Percentiles rank a stretch among this genome's conserved stretches.
Conservation (phyloP, 2,329 filamentous ascomycete genomes). For the Fusarium proliferatum region DNA sequence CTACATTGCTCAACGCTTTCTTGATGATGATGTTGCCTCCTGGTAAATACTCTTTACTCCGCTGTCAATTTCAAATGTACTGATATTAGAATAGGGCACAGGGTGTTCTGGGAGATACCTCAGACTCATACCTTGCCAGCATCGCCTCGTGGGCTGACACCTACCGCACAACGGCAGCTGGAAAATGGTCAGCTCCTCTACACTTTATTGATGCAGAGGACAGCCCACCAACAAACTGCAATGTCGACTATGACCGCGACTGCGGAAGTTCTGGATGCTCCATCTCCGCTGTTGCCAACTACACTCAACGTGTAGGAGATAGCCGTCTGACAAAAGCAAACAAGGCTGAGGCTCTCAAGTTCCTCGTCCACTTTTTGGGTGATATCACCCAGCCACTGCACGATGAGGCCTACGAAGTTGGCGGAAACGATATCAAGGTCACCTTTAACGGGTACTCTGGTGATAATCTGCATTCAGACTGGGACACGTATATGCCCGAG, state of each 20-base stretch:
- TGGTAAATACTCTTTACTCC: too few relatives aligned
- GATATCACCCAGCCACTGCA: neutral
- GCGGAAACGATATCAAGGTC: constrained; percentile 5
- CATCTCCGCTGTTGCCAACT: constrained; percentile 6
- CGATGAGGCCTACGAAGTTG: constrained; percentile 2
- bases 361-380: neutral
- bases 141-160: constrained; percentile 10
- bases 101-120: neutral
- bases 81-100: neutral
- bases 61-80: neutral
- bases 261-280: constrained; percentile 6
- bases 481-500: constrained; percentile 9
- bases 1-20: constrained; percentile 4
- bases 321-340: neutral
- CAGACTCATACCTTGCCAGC: constrained; percentile 6
- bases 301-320: constrained; percentile 4
- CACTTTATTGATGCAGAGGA: constrained; percentile 11
- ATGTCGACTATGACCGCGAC: constrained; percentile 9
- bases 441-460: neutral
- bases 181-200: constrained; percentile 3
- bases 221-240: constrained; percentile 3
- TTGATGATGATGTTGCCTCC: constrained; percentile 2
- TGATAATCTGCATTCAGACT: constrained; percentile 5
- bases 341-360: constrained; percentile 8
- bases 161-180: constrained; percentile 1